A percentile compares a stretch with the other conserved stretches of the same genome.
Evolutionary conservation across 805 yeast species (phyloP).

Genomic region (Pichia nanzhaoensis): DNA sequence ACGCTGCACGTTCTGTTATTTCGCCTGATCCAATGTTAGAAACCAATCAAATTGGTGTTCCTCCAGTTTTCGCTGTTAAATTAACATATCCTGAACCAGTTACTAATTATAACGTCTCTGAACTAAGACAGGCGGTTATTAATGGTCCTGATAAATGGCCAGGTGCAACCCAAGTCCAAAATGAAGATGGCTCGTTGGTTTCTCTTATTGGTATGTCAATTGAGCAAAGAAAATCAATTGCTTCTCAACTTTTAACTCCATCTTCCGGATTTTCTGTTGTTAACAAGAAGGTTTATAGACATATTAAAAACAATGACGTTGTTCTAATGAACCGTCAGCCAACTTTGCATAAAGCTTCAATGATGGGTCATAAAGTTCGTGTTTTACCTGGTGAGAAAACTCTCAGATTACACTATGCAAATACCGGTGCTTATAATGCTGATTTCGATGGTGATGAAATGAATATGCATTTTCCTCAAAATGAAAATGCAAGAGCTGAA

Average conservation of each 20-base stretch:
- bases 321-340: conserved; percentile 99
- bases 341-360: conserved; percentile 96
- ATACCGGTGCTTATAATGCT: conserved; percentile 98
- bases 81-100: conserved; percentile 98
- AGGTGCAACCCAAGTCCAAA: conserved; percentile 93
- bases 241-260: conserved; percentile 92
- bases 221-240: conserved; percentile 92
- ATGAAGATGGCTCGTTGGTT: conserved; percentile 84
- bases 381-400: conserved; percentile 98
- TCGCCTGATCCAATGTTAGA: conserved; percentile 98
- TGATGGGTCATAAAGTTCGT: conserved; percentile 99
- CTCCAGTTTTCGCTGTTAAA: conserved; percentile 95
- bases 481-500: conserved; percentile 94
- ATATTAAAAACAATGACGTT: conserved; percentile 89
- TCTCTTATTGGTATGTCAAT: conserved; percentile 81
- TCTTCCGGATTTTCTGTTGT: conserved; percentile 51
- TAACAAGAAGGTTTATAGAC: conserved; percentile 92
- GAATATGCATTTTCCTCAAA: conserved; percentile 99
- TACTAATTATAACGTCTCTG: conserved; percentile 83
- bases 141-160: conserved; percentile 99
- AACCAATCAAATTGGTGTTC: conserved; percentile 97
- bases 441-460: conserved; percentile 99
- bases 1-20: conserved; percentile 97
- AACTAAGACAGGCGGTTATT: conserved; percentile 87
- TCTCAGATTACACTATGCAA: conserved; percentile 92